Percentiles rank a stretch among this genome's conserved stretches.
Conservation (phyloP, 202 grass and related monocot species). For the Setaria viridis region DNA sequence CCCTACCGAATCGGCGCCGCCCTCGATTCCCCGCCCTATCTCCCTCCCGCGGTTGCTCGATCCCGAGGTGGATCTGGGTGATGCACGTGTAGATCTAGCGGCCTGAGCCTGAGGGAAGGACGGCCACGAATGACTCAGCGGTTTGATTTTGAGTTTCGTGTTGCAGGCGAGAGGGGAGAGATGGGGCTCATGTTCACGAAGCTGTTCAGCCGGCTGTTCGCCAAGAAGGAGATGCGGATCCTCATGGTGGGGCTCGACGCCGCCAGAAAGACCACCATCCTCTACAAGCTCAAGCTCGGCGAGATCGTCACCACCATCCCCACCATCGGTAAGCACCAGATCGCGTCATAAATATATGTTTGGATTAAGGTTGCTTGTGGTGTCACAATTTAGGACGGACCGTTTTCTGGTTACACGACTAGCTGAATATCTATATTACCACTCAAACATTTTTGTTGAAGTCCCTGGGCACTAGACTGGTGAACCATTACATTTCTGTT, state of each 20-base stretch:
- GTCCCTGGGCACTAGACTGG: not conserved
- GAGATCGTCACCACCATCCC: slow-evolving; percentile 98
- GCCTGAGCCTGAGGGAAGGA: not conserved
- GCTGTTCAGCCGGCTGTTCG: slow-evolving; percentile 90
- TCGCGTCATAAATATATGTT: not conserved
- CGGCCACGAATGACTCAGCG: not conserved
- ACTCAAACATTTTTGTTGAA: not conserved
- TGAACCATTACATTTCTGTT: not conserved
- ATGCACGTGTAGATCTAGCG: slow-evolving; percentile 36
- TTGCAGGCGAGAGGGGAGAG: slow-evolving; percentile 54
- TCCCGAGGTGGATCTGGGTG: slow-evolving; percentile 42
- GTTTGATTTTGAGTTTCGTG: slow-evolving; percentile 18
- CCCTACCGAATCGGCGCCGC: no score
- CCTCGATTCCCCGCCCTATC: no score
- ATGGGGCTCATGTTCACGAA: slow-evolving; percentile 98
- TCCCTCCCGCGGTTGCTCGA: not conserved
- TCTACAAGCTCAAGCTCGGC: slow-evolving; percentile 98
- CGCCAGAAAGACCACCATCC: slow-evolving; percentile 94
- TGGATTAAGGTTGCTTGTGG: not conserved
- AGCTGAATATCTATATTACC: not conserved
- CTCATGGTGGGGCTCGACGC: slow-evolving; percentile 96
- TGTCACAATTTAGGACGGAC: not conserved
- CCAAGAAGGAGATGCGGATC: slow-evolving; percentile 99
- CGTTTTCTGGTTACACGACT: not conserved
- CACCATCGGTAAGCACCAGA: slow-evolving; percentile 70